Evolutionary conservation across 768 basidiomycete species (phyloP).

Genomic region (Termitomyces sp.): DNA sequence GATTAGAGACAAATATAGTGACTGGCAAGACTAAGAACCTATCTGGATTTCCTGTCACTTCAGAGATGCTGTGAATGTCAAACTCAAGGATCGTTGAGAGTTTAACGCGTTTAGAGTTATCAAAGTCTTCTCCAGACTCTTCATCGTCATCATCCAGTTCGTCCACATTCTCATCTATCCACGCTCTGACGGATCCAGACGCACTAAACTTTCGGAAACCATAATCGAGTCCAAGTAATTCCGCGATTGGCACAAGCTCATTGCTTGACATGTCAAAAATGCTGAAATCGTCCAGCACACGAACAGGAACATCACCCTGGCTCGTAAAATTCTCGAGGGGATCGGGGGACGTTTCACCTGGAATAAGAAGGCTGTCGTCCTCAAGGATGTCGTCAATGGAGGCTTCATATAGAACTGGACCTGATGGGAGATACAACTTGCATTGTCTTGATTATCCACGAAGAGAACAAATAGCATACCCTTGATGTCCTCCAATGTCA

Average conservation of each 20-base stretch:
- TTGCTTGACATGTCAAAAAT: slow-evolving; percentile 38
- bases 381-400: slow-evolving; percentile 30
- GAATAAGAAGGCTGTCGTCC: slow-evolving; percentile 33
- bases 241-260: slow-evolving; percentile 33
- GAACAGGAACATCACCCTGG: slow-evolving; percentile 45
- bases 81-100: slow-evolving; percentile 41
- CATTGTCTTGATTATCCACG: neutral
- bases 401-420: slow-evolving; percentile 8
- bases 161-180: slow-evolving; percentile 28
- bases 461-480: neutral
- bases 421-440: neutral
- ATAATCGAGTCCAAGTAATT: slow-evolving; percentile 30
- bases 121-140: slow-evolving; percentile 23
- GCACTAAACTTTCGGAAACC: slow-evolving; percentile 24
- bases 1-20: slow-evolving; percentile 9
- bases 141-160: slow-evolving; percentile 21
- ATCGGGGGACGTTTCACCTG: slow-evolving; percentile 30
- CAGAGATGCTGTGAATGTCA: slow-evolving; percentile 36
- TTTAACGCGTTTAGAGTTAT: slow-evolving; percentile 24
- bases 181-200: slow-evolving; percentile 34
- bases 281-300: slow-evolving; percentile 46
- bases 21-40: slow-evolving; percentile 27
- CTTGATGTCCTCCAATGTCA: slow-evolving; percentile 7
- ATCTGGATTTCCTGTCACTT: slow-evolving; percentile 30
- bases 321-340: slow-evolving; percentile 16